These are phyloP conservation scores for Penicillium riverlandense DNA, from an alignment of 495 filamentous ascomycete species.

Conservation along the genomic window DNA sequence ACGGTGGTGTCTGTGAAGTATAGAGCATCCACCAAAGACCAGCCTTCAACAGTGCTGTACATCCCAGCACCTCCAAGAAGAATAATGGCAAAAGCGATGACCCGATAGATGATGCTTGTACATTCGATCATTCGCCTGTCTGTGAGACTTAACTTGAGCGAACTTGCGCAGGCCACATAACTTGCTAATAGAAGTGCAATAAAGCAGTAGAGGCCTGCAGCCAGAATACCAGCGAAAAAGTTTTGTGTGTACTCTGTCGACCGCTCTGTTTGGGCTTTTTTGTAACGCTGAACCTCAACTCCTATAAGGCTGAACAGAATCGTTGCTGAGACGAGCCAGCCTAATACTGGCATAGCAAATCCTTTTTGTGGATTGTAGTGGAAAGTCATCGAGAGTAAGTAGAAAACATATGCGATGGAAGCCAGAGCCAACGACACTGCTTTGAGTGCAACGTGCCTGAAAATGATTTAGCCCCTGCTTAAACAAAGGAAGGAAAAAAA, in stretches of 20 bases:
- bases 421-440: no score
- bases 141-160: no score
- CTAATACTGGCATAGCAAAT: slow-evolving; percentile 37
- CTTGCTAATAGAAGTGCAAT: no score
- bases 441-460: no score
- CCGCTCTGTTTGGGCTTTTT: neutral
- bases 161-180: no score
- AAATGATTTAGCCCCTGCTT: no score
- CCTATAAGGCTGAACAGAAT: slow-evolving; percentile 22
- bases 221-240: no score
- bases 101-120: slow-evolving; percentile 45
- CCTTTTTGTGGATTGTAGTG: slow-evolving; percentile 2
- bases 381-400: no score
- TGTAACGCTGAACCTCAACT: neutral
- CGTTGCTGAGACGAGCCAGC: slow-evolving; percentile 57
- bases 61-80: slow-evolving; percentile 65
- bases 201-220: no score
- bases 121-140: slow-evolving; percentile 26
- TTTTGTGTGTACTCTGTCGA: neutral
- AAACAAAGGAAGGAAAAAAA: no score
- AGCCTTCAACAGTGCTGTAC: slow-evolving; percentile 63
- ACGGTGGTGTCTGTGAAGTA: slow-evolving; percentile 80
- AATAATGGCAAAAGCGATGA: slow-evolving; percentile 64
- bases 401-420: no score
- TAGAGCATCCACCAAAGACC: slow-evolving; percentile 66